phyloP scores from a whole-genome alignment of 345 rosid species.

The Eucalyptus camaldulensis region DNA sequence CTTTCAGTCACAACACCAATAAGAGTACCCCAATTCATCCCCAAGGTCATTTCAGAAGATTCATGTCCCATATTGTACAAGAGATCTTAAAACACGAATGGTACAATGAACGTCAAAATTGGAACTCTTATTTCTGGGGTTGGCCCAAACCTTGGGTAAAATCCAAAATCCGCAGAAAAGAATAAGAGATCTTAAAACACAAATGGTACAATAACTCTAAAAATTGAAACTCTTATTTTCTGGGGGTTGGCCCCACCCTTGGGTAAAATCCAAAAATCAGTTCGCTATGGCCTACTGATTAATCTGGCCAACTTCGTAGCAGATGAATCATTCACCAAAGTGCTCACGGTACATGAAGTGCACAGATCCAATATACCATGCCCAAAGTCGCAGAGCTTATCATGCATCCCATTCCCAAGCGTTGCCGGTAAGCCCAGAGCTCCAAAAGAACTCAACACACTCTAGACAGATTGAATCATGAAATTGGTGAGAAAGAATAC shows the following conservation, averaged over 20 bases:
- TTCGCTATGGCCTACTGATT: neutral
- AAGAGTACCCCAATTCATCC: neutral
- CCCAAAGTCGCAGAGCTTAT: neutral
- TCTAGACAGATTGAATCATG: neutral
- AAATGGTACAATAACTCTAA: neutral
- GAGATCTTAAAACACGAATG: neutral
- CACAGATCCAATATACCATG: neutral
- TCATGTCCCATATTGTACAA: neutral
- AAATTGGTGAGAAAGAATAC: neutral
- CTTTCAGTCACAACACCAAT: neutral
- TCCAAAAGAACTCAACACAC: neutral
- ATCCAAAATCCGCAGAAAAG: neutral
- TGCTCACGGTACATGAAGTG: neutral
- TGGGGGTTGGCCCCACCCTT: neutral
- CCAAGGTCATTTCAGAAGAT: neutral
- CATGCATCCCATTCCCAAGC: neutral
- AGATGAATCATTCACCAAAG: neutral
- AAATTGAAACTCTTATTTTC: neutral
- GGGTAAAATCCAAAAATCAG: neutral
- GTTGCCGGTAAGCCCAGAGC: neutral
- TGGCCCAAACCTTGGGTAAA: neutral
- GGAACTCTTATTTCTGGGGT: neutral
- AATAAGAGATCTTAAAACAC: neutral
- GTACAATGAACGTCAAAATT: neutral
- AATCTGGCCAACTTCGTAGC: neutral